A percentile compares a stretch with the other conserved stretches of the same genome.
phyloP scores from a whole-genome alignment of 2,329 filamentous ascomycete genomes.

The Atkinsonella hypoxylon region DNA sequence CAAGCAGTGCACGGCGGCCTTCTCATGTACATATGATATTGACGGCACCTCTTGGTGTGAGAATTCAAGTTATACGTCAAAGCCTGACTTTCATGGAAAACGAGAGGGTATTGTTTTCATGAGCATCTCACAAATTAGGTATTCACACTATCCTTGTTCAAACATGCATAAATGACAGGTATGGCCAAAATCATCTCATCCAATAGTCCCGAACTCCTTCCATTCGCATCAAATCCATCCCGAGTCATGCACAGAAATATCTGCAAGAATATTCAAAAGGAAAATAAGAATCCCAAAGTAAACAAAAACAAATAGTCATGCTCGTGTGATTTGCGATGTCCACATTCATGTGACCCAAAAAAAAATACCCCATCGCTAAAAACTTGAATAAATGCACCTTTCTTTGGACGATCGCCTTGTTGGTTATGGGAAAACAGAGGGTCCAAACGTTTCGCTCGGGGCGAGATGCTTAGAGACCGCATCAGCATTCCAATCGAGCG shows the following conservation, averaged over 20 bases:
- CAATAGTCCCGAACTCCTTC: slow-evolving; percentile 9
- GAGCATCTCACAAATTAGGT: slow-evolving; percentile 7
- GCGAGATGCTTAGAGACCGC: slow-evolving; percentile 31
- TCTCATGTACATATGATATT: too few relatives aligned
- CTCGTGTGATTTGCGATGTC: neutral
- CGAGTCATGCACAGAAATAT: slow-evolving; percentile 2
- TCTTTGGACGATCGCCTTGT: neutral
- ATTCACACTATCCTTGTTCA: slow-evolving; percentile 1
- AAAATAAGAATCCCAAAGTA: neutral
- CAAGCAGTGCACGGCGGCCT: too few relatives aligned
- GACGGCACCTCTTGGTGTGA: too few relatives aligned
- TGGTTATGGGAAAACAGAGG: slow-evolving; percentile 16
- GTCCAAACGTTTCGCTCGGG: slow-evolving; percentile 38
- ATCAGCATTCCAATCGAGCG: slow-evolving; percentile 31
- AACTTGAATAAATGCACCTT: slow-evolving; percentile 1
- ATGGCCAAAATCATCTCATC: neutral
- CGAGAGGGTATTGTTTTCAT: neutral
- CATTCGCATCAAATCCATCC: slow-evolving; percentile 2
- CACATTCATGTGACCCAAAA: slow-evolving; percentile 3
- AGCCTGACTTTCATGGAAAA: too few relatives aligned
- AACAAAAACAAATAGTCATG: neutral
- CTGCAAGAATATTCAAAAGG: neutral
- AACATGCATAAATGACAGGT: neutral
- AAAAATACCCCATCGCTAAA: neutral
- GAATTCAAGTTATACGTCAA: too few relatives aligned